Evolutionary conservation across 257 asterid species (phyloP), one percentile per base, ranked within the genome.

Genomic region (Jaltomata sinuosa): DNA sequence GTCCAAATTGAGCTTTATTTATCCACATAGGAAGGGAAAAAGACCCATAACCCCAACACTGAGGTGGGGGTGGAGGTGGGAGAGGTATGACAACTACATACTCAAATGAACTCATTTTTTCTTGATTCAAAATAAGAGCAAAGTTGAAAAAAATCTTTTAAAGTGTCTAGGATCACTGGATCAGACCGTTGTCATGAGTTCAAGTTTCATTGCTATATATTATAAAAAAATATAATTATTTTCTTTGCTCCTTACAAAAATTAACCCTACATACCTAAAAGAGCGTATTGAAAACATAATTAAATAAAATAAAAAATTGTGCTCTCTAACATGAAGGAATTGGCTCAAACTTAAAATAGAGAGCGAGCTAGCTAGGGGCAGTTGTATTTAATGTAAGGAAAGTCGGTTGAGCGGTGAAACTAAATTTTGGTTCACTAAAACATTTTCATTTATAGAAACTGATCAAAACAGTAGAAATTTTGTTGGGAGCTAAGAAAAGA

Each of bases 401-500:
- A 49, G 82, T 77, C 42, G 82, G 82, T 49, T 29, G 82, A 77
- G 82, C 11, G 42, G 82, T 77, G 82, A 76, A 76, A 49, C 45
- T 27, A 2, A 74, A 49, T 77, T 6, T 16, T 77, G 42, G n/a
- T 49, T 77, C 59, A 76, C 62, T 14, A 3, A 27, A 25, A 5
- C 0, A 0, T 36, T 21, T 6, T 76, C n/a, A 47, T 49, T 27
- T 15, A 3, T 27, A 49, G 45, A 49, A 16, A 15, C 62, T 16
- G 42, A 49, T 15, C 72, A 64, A 77, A 49, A 45, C 42, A 77
- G 62, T 77, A 27, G 10, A 49, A 76, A 4, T 47, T 76, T 76
- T 47, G 27, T 49, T 76, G 62, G 81, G 62, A 49, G 62, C 42
- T 19, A 49, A 15, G 42, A 49, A 49, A 82, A n/a, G 61, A 16